These are phyloP conservation scores for Paecilomyces sp. DNA, from an alignment of 2,329 filamentous ascomycete species.

Conservation along the genomic window DNA sequence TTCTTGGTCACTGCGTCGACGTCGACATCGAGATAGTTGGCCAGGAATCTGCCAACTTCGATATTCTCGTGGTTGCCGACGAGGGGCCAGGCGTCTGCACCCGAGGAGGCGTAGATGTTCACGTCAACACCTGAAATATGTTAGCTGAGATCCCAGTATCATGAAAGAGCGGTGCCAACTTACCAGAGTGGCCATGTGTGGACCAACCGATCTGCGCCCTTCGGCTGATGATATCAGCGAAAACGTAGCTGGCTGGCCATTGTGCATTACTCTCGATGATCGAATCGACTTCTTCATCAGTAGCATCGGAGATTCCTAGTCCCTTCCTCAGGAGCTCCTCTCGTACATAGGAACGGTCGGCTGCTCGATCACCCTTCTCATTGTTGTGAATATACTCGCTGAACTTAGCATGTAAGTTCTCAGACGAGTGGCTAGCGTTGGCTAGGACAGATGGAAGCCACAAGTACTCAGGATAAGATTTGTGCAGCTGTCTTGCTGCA, in stretches of 20 bases:
- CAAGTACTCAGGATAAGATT: conserved; percentile 58
- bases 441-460: conserved; percentile 82
- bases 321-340: conserved; percentile 59
- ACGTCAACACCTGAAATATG: conserved; percentile 67
- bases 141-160: background rate
- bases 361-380: conserved; percentile 36
- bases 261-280: conserved; percentile 53
- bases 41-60: conserved; percentile 77
- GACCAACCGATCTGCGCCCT: conserved; percentile 89
- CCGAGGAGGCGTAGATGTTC: conserved; percentile 84
- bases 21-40: conserved; percentile 71
- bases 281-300: conserved; percentile 60
- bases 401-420: conserved; percentile 61
- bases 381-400: conserved; percentile 47
- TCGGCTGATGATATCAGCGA: conserved; percentile 80
- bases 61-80: conserved; percentile 92
- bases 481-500: conserved; percentile 63
- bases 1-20: conserved; percentile 71
- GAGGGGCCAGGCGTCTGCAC: conserved; percentile 54
- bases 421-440: conserved; percentile 68
- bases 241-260: conserved; percentile 51
- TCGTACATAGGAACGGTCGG: conserved; percentile 57
- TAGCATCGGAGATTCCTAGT: conserved; percentile 70
- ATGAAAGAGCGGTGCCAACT: conserved; percentile 1
- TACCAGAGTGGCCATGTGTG: conserved; percentile 77